A percentile compares a stretch with the other conserved stretches of the same genome.
Evolutionary conservation across 2,329 filamentous ascomycete species (phyloP).

Genomic region (Colletotrichum cordylinicola): DNA sequence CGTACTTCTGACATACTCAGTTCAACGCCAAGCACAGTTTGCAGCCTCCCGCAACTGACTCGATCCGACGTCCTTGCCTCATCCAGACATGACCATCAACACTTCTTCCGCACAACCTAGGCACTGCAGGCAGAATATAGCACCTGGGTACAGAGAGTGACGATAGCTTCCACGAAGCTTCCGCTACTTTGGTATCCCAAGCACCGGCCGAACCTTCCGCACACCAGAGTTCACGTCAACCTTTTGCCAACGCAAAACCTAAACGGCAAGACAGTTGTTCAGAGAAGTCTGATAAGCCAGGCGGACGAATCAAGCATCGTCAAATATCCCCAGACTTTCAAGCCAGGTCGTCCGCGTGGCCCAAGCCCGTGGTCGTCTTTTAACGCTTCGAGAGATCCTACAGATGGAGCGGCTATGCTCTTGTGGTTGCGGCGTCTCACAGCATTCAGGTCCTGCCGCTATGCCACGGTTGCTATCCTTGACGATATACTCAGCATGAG

Average conservation of each 20-base stretch:
- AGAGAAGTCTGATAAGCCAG: not conserved
- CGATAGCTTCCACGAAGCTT: not conserved
- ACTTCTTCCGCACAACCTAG: not conserved
- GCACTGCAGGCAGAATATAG: not conserved
- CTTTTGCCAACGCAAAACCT: not conserved
- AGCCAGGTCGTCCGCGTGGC: not conserved
- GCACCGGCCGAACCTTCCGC: not conserved
- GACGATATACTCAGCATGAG: not conserved
- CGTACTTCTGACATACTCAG: not conserved
- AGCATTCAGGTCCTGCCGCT: not conserved
- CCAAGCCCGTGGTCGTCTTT: not conserved
- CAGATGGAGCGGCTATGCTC: not conserved
- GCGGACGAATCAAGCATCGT: not conserved
- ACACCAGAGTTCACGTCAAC: not conserved
- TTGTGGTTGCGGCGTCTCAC: not conserved
- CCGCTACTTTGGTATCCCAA: not conserved
- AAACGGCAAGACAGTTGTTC: not conserved
- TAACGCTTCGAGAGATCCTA: not conserved
- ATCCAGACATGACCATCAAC: not conserved
- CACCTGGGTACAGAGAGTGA: not conserved
- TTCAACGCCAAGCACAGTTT: not conserved
- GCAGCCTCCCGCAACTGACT: not conserved
- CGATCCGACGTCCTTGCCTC: not conserved
- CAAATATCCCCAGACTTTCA: not conserved
- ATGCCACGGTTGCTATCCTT: not conserved